Percentiles rank a stretch among this genome's conserved stretches.
phyloP scores from a whole-genome alignment of 257 asterid genomes.

The Ocimum tenuiflorum region DNA sequence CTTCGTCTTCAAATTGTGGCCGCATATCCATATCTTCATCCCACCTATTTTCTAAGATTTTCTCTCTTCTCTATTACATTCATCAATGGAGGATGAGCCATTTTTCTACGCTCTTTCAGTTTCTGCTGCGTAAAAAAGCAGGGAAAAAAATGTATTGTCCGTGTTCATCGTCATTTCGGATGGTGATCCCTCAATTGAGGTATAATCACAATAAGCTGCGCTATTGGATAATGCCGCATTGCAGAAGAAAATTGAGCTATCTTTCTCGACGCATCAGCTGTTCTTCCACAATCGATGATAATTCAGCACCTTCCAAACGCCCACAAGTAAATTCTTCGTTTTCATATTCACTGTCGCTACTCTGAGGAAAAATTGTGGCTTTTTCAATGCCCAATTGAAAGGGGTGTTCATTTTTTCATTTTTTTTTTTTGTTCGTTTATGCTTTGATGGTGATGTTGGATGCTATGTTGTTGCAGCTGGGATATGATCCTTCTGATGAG shows the following conservation, averaged over 20 bases:
- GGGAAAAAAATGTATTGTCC: constrained; percentile 33
- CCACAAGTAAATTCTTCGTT: constrained; percentile 31
- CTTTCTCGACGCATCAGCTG: constrained; percentile 33
- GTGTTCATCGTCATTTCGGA: constrained; percentile 42
- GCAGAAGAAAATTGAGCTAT: constrained; percentile 36
- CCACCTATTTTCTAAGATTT: background rate
- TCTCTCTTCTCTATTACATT: constrained; percentile 7
- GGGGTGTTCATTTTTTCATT: background rate
- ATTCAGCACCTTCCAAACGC: constrained; percentile 33
- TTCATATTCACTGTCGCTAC: background rate
- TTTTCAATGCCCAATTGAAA: background rate
- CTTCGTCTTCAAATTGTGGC: constrained; percentile 11
- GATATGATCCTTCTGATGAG: constrained; percentile 83
- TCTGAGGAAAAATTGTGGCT: background rate
- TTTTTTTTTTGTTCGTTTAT: background rate
- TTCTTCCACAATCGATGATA: constrained; percentile 43
- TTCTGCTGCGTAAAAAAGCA: background rate
- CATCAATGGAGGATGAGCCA: constrained; percentile 23
- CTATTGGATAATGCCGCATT: constrained; percentile 40
- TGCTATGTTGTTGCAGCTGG: constrained; percentile 39
- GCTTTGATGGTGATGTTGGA: background rate
- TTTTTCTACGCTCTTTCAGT: background rate
- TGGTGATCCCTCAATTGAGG: constrained; percentile 42
- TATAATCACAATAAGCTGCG: constrained; percentile 31
- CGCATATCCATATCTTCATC: constrained; percentile 13